Evolutionary conservation across 495 filamentous ascomycete species (phyloP).

Genomic region (Penicillium fimorum): DNA sequence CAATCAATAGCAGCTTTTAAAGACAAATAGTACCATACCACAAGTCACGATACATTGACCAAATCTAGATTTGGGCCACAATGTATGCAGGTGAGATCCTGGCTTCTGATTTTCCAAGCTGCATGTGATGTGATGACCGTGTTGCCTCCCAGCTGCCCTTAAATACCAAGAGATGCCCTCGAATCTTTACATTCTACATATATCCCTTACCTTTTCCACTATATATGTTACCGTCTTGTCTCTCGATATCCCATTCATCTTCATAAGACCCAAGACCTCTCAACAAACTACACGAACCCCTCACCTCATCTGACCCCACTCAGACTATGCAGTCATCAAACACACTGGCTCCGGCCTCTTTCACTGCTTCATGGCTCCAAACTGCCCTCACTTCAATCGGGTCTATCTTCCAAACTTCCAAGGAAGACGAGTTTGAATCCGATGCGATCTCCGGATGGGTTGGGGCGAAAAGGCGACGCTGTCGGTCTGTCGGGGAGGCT

Average conservation of each 20-base stretch:
- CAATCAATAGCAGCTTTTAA: background rate
- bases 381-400: constrained; percentile 14
- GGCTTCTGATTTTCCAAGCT: background rate
- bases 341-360: background rate
- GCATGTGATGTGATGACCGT: background rate
- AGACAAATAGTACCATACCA: no score
- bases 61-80: background rate
- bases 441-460: constrained; percentile 29
- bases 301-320: background rate
- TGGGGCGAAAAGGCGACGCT: constrained; percentile 21
- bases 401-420: constrained; percentile 9
- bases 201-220: background rate
- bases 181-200: background rate
- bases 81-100: background rate
- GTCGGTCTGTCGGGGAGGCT: constrained; percentile 25
- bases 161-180: background rate
- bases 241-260: background rate
- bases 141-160: background rate
- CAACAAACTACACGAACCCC: background rate
- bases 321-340: constrained; percentile 1
- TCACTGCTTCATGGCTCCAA: constrained; percentile 14
- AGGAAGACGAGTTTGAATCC: constrained; percentile 15
- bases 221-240: background rate
- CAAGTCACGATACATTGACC: no score
- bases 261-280: background rate